Base-by-base conservation (phyloP, 805 yeast species). In the Spathaspora sp. region DNA sequence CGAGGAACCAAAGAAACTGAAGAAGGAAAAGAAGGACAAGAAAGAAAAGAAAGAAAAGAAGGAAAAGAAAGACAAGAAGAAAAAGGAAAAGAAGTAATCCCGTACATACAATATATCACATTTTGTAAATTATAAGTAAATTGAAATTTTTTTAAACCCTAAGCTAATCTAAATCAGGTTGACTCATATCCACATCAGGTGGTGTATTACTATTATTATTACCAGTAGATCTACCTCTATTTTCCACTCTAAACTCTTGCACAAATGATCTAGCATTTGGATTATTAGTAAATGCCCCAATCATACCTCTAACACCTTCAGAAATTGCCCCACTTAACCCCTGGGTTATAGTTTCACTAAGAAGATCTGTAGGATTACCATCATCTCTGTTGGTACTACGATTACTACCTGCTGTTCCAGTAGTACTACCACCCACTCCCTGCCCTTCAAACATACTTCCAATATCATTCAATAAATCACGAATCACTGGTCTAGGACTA, bases 11-110 rank as follows among this genome's bases (percentile, higher is more conserved):
- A 59, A 59, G 52, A 59, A 62, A 44, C 65, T 54, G 55, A 66
- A 60, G 64, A 67, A 52, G 62, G 67, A 57, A 59, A 64, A 57
- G 64, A 69, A 50, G 59, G 62, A 53, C 57, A 65, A 60, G 61
- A 65, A 65, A 65, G 64, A 60, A 42, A 69, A 60, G 60, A 60
- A 49, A 52, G 66, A 60, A 55, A 67, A 63, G 66, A 69, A 58
- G 59, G 64, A 55, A 51, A 66, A 61, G 63, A 67, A 55, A 57
- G 67, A 60, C 52, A 63, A 60, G 62, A 68, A 56, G 61, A 49
- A 45, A 32, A 42, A 46, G 32, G 35, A 46, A 51, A 43, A 19
- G 44, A 16, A 42, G 38, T 44, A 23, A 16, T 42, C 28, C n/a
- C 7, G 26, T 39, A 14, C 16, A 16, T n/a, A 16, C 14, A 3